phyloP scores from a whole-genome alignment of 768 basidiomycete species.

The Symmetrospora coprosmae region DNA sequence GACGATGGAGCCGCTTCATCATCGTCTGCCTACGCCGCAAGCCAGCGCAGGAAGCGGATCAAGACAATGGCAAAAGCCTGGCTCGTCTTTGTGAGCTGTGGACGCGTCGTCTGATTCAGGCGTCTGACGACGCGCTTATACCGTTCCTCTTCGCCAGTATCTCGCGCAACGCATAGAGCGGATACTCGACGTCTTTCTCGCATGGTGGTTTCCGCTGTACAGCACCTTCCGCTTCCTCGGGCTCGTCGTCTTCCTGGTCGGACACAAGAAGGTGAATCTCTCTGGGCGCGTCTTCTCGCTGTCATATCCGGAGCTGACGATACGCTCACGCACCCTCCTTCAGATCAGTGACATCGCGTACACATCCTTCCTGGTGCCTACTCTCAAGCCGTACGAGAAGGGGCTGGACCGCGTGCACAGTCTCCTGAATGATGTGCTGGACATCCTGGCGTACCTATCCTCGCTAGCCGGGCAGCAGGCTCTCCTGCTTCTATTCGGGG shows the following conservation, averaged over 20 bases:
- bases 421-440: not conserved
- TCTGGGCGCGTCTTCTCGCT: not conserved
- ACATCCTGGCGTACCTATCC: not conserved
- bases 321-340: no score
- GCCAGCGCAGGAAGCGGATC: not conserved
- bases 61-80: conserved; percentile 2
- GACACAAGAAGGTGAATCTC: not conserved
- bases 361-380: not conserved
- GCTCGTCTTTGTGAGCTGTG: conserved; percentile 4
- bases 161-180: not conserved
- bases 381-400: conserved; percentile 1
- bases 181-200: not conserved
- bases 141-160: not conserved
- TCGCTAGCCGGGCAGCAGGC: not conserved
- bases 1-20: not conserved
- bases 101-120: not conserved
- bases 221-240: not conserved
- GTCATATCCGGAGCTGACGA: not conserved
- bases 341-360: conserved; percentile 9
- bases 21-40: not conserved
- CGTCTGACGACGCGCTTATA: no score
- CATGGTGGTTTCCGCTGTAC: conserved; percentile 6
- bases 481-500: not conserved
- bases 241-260: not conserved
- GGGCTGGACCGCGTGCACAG: not conserved